Base-by-base conservation (phyloP, 305 asterid species). In the Fraxinus latifolia region DNA sequence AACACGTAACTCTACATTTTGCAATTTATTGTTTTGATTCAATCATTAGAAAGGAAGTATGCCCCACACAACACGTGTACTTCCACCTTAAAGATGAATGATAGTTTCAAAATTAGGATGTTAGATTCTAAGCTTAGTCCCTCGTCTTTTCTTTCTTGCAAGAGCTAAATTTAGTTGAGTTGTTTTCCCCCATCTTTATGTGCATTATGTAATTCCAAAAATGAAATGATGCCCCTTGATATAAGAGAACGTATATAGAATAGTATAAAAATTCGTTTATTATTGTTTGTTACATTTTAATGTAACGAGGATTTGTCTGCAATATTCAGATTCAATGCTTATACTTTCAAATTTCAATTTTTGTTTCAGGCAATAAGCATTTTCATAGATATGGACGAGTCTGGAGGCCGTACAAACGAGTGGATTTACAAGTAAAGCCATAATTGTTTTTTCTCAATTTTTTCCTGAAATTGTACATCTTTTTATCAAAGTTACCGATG, bases 351-450 rank as follows among this genome's bases (percentile, higher is more conserved):
- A 17, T 58, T 68, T 74, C 74, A 29, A 5, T 77, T 3, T 70
- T 79, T 79, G 31, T 2, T 83, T 77, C 92, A 92, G 99, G 99
- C 99, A 29, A 93, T 95, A 70, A 91, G 98, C 92, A 93, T 95
- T 77, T 95, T 95, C 84, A 95, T 95, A 67, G 99, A 95, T 78
- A 91, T 92, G 99, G 99, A 95, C 32, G 99, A 91, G 87, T 87
- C 97, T 1, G 98, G 99, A 74, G 99, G 97, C 11, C 95, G 97
- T n/a, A 94, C 99, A 82, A 94, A 91, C 33, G 98, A 95, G 85
- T 95, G 99, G 99, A 95, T 95, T 83, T 95, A 95, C 92, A 93
- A 90, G 90, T 95, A 90, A 92, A 77, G 83, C n/a, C 82, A 75
- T 68, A 42, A 5, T 39, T 50, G 6, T 12, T 7, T 42, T 44